Evolutionary conservation across 192 early-diverging fungal species (phyloP), one percentile per base, ranked within the genome.

Genomic region (Coemansia sp.): DNA sequence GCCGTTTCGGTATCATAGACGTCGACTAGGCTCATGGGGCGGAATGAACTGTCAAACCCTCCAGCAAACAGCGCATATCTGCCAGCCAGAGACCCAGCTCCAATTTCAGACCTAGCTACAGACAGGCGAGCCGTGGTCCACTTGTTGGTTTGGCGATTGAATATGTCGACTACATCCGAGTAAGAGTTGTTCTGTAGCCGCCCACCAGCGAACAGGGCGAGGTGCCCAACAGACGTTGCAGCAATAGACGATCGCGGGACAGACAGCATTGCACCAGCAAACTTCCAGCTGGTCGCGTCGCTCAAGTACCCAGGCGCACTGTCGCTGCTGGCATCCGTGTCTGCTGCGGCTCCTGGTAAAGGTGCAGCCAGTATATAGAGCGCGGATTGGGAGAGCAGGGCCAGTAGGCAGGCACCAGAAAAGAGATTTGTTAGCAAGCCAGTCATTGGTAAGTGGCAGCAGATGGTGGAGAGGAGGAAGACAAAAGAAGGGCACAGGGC

Each of bases 1-100:
- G 21, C 39, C 0, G 77, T 76, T 50, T 73, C 28, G 5, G 70
- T 31, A 53, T 84, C 83, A 28, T 72, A 84, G 14, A 84, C 73
- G 47, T 84, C 83, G 25, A 84, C 77, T 28, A 69, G 37, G 3
- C 62, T 64, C 64, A 76, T 64, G 20, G 73, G 66, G 56, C 62
- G 47, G 45, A 79, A 79, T 21, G 52, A 28, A 23, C 31, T 26
- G 55, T 80, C 77, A 20, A 80, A 41, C 1, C 83, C 83, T 28
- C 83, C 83, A 21, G 83, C 83, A 64, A 84, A 84, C 18, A 80
- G 50, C 4, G 67, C 83, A 37, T 84, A 84, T 21, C 83, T 64
- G 43, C 62, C 65, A 4, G 55, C 74, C 8, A 84, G 28, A n/a
- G 83, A 70, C 13, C 70, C 77, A 5, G 77, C 76, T 6, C 67